These are phyloP conservation scores for Globisporangium sylvaticum DNA, from an alignment of 352 stramenopile species.

Conservation along the genomic window DNA sequence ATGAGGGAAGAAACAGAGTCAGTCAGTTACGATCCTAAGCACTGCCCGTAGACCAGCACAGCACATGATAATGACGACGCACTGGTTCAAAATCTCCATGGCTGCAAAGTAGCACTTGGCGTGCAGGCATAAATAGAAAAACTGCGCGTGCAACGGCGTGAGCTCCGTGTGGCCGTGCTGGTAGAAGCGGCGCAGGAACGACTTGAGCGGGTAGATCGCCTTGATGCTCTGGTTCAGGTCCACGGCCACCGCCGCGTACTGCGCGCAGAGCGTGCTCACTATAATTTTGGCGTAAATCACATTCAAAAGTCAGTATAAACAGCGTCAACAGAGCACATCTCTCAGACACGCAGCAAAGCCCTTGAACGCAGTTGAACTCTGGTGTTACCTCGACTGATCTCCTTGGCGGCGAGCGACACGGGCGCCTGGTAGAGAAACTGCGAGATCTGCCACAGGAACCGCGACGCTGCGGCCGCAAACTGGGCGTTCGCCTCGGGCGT, in stretches of 20 bases:
- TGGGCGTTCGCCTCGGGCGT: conserved; percentile 21
- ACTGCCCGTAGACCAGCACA: not conserved
- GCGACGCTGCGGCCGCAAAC: conserved; percentile 18
- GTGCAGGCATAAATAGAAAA: conserved; percentile 78
- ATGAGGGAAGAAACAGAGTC: conserved; percentile 2
- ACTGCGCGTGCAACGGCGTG: conserved; percentile 63
- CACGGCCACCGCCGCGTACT: conserved; percentile 44
- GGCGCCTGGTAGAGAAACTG: conserved; percentile 53
- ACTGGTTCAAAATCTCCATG: conserved; percentile 66
- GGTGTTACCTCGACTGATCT: conserved; percentile 62
- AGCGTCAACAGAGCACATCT: not conserved
- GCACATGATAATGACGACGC: conserved; percentile 13
- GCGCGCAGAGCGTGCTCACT: conserved; percentile 53
- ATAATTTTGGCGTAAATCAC: too few relatives aligned
- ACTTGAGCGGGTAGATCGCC: conserved; percentile 64
- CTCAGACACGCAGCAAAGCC: not conserved
- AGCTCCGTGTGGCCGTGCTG: conserved; percentile 48
- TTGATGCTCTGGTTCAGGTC: conserved; percentile 56
- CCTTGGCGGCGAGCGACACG: conserved; percentile 41
- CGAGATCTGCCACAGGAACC: conserved; percentile 40
- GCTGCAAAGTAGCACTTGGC: conserved; percentile 78
- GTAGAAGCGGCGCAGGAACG: conserved; percentile 60
- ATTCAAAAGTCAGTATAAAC: not conserved
- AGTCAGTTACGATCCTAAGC: not conserved
- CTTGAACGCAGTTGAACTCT: too few relatives aligned